These are phyloP conservation scores for Pilatotrama ljubarskyi DNA, from an alignment of 768 basidiomycete species.

Conservation along the genomic window DNA sequence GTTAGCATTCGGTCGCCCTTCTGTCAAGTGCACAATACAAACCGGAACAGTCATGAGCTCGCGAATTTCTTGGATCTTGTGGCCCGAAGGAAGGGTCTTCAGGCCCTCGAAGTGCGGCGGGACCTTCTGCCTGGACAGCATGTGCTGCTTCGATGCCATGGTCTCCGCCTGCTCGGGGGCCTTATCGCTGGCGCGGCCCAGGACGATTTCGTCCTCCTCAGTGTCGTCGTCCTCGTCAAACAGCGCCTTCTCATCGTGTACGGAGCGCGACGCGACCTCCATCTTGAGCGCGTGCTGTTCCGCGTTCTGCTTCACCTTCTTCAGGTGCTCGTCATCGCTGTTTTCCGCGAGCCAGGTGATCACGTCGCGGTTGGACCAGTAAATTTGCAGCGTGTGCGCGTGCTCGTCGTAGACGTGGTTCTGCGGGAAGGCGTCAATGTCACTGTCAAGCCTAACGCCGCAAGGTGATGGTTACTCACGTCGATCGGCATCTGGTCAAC, in stretches of 20 bases:
- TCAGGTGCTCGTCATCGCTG: conserved; percentile 93
- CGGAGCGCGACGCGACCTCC: conserved; percentile 84
- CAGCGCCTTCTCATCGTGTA: conserved; percentile 83
- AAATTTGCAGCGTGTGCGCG: conserved; percentile 86
- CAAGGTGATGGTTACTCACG: conserved; percentile 45
- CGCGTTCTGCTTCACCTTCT: conserved; percentile 90
- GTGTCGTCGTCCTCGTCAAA: conserved; percentile 87
- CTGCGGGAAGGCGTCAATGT: conserved; percentile 37
- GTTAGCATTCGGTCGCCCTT: neutral
- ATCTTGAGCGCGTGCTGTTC: conserved; percentile 90
- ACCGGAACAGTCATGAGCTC: conserved; percentile 94
- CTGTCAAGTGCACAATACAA: conserved; percentile 34
- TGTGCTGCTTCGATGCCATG: conserved; percentile 70
- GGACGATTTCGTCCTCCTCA: conserved; percentile 77
- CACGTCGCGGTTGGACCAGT: conserved; percentile 95
- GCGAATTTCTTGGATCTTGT: conserved; percentile 92
- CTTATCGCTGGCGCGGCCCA: conserved; percentile 55
- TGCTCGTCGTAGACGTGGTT: conserved; percentile 98
- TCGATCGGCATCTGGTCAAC: conserved; percentile 99
- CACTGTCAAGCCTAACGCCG: neutral
- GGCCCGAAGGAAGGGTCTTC: conserved; percentile 69
- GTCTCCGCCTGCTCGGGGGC: conserved; percentile 46
- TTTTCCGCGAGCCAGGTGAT: conserved; percentile 94
- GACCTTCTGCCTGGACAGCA: conserved; percentile 72
- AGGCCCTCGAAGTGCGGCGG: conserved; percentile 85